Conservation (phyloP, 352 stramenopile species). For the Phytopythium aichiense region DNA sequence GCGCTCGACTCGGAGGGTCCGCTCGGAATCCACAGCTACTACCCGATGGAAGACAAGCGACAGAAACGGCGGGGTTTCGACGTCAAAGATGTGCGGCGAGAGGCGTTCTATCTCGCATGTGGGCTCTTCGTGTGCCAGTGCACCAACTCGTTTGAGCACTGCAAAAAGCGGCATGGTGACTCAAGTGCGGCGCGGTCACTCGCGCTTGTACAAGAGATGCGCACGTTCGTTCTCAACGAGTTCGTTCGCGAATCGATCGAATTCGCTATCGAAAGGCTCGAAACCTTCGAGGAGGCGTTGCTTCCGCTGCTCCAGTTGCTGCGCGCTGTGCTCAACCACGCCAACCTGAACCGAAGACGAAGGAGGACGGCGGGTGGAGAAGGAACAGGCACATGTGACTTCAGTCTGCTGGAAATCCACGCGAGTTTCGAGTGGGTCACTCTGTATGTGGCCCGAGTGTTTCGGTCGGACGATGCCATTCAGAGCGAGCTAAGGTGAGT, state of each 20-base stretch:
- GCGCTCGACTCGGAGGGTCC: constrained; percentile 74
- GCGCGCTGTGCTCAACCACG: constrained; percentile 60
- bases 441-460: constrained; percentile 30
- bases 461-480: constrained; percentile 19
- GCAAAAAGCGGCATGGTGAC: constrained; percentile 11
- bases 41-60: constrained; percentile 40
- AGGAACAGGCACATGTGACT: constrained; percentile 5
- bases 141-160: constrained; percentile 65
- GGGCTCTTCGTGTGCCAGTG: constrained; percentile 64
- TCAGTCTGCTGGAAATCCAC: constrained; percentile 26
- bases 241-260: constrained; percentile 50
- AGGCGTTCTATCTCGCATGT: constrained; percentile 78
- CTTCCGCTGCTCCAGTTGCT: constrained; percentile 65
- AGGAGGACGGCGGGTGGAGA: not conserved
- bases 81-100: constrained; percentile 47
- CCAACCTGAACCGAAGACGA: constrained; percentile 34
- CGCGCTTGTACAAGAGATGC: constrained; percentile 30
- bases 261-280: constrained; percentile 20
- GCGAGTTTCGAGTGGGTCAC: constrained; percentile 31
- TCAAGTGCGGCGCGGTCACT: not conserved
- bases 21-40: constrained; percentile 80
- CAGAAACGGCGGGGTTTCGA: constrained; percentile 20
- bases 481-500: constrained; percentile 21
- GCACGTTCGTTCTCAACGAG: constrained; percentile 52
- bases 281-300: constrained; percentile 50